A percentile compares a stretch with the other conserved stretches of the same genome.
phyloP scores from a whole-genome alignment of 108 stramenopile species.

The Nitzschia sp. region DNA sequence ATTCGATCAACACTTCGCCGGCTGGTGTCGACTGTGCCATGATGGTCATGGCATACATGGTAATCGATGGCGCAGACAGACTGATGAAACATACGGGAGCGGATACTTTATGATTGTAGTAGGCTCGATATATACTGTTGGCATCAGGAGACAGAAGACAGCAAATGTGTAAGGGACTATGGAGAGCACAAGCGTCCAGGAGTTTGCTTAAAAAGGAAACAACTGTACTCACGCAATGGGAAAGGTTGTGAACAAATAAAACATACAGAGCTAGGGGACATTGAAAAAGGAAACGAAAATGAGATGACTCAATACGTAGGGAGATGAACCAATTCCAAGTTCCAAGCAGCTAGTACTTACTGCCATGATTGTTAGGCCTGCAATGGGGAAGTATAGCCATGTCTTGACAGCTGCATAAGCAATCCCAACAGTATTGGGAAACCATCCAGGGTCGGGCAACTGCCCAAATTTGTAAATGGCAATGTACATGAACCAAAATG shows the following conservation, averaged over 20 bases:
- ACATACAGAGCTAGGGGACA: not conserved
- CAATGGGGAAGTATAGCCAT: slow-evolving; percentile 57
- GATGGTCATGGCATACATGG: slow-evolving; percentile 58
- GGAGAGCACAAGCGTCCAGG: not conserved
- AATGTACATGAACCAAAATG: slow-evolving; percentile 66
- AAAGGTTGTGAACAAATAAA: slow-evolving; percentile 7
- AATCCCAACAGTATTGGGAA: slow-evolving; percentile 64
- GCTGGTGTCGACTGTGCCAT: slow-evolving; percentile 56
- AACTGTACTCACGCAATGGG: slow-evolving; percentile 11
- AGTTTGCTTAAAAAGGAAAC: not conserved
- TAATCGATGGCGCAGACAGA: slow-evolving; percentile 54
- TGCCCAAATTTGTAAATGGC: slow-evolving; percentile 46
- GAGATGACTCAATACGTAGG: too few relatives aligned
- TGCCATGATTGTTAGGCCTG: slow-evolving; percentile 47
- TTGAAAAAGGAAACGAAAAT: too few relatives aligned
- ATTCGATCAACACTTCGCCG: slow-evolving; percentile 29
- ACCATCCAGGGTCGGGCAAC: slow-evolving; percentile 63
- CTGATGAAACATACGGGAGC: slow-evolving; percentile 66
- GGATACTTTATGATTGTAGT: slow-evolving; percentile 52
- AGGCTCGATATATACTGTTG: slow-evolving; percentile 54
- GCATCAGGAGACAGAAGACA: not conserved
- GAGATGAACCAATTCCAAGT: too few relatives aligned
- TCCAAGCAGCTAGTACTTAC: too few relatives aligned
- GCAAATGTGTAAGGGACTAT: not conserved
- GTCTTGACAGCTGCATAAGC: slow-evolving; percentile 62